These are phyloP conservation scores for Monosporascus sp. DNA, from an alignment of 2,329 filamentous ascomycete species.

Conservation along the genomic window DNA sequence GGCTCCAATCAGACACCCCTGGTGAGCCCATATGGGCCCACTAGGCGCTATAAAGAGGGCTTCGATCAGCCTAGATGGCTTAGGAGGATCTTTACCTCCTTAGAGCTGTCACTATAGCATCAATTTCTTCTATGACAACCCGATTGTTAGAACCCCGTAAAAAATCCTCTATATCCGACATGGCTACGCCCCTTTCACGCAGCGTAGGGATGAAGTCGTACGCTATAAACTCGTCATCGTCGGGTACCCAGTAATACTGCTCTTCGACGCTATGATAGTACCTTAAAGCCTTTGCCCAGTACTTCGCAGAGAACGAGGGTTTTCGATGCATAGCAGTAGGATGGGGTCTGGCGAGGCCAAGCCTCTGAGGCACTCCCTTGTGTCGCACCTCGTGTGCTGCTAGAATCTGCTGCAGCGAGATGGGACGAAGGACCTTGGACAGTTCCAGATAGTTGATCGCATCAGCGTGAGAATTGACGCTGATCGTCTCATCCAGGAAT, in stretches of 20 bases:
- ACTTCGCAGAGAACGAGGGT: constrained; percentile 2
- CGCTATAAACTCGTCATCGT: no score
- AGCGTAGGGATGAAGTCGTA: no score
- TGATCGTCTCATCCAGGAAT: constrained; percentile 2
- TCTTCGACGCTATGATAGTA: not conserved
- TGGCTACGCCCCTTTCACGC: no score
- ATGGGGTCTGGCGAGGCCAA: constrained; percentile 1
- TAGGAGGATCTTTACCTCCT: no score
- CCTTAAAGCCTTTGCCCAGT: constrained; percentile 1
- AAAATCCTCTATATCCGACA: no score
- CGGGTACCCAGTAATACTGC: not conserved
- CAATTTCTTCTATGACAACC: no score
- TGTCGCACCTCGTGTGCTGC: constrained; percentile 1
- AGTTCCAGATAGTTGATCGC: constrained; percentile 4
- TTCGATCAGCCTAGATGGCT: no score
- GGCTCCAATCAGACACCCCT: no score
- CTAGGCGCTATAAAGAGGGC: no score
- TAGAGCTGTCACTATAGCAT: no score
- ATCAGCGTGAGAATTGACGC: constrained; percentile 5
- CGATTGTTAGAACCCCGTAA: no score
- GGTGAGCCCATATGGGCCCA: no score
- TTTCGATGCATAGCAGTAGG: constrained; percentile 1
- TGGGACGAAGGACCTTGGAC: constrained; percentile 3
- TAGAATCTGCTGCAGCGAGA: constrained; percentile 4
- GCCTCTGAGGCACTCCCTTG: constrained; percentile 1